Evolutionary conservation across 1,284 basidiomycete species (phyloP).

Genomic region (Ganoderma leucocontextum): DNA sequence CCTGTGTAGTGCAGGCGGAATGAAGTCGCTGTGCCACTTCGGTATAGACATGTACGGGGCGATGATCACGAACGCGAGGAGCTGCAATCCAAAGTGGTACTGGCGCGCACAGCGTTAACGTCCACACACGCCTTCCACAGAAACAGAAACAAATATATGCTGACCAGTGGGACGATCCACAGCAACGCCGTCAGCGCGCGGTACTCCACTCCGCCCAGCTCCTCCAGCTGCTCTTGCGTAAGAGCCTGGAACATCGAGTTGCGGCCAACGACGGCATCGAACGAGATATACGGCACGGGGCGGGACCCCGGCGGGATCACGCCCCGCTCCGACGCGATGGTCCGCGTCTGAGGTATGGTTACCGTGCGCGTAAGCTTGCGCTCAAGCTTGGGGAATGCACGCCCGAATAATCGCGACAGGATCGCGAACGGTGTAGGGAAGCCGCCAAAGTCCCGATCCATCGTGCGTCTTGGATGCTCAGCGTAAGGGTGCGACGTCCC

Average conservation of each 20-base stretch:
- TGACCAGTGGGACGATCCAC: constrained; percentile 69
- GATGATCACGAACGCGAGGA: constrained; percentile 59
- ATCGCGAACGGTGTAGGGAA: constrained; percentile 89
- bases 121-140: constrained; percentile 9
- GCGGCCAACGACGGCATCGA: constrained; percentile 84
- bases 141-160: constrained; percentile 8
- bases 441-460: constrained; percentile 77
- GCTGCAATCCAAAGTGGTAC: constrained; percentile 62
- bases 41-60: constrained; percentile 76
- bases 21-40: constrained; percentile 64
- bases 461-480: constrained; percentile 40
- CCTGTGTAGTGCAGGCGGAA: constrained; percentile 60
- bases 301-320: constrained; percentile 50
- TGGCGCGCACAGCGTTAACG: constrained; percentile 35
- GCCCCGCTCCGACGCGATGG: constrained; percentile 42
- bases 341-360: constrained; percentile 42
- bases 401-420: constrained; percentile 35
- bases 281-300: constrained; percentile 85
- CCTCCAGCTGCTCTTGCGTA: constrained; percentile 87
- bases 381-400: constrained; percentile 40
- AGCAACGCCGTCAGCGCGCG: constrained; percentile 82
- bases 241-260: constrained; percentile 90
- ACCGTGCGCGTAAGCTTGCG: constrained; percentile 41
- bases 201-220: constrained; percentile 95
- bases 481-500: constrained; percentile 24